Conservation (phyloP, 352 stramenopile species). For the Phytopythium montanum region DNA sequence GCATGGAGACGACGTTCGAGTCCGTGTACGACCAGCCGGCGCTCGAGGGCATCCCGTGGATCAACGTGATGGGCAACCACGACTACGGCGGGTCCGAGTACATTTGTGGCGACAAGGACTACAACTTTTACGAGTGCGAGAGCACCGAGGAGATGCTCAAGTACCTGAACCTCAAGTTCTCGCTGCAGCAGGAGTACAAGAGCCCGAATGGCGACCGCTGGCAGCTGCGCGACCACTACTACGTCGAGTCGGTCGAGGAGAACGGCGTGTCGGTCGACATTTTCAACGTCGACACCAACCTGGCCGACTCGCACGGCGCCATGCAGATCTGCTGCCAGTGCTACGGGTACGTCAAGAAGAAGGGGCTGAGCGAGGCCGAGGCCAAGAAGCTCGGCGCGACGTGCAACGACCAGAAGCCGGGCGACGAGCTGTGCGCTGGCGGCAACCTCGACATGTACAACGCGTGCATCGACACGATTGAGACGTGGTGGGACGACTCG, state of each 20-base stretch:
- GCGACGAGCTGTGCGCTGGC: conserved; percentile 69
- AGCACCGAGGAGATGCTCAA: conserved; percentile 67
- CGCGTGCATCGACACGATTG: conserved; percentile 66
- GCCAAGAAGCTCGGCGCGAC: conserved; percentile 55
- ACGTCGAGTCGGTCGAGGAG: conserved; percentile 73
- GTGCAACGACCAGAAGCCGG: conserved; percentile 64
- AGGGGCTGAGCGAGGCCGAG: conserved; percentile 37
- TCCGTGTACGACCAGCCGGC: conserved; percentile 79
- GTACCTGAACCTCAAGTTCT: conserved; percentile 84
- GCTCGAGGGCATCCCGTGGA: conserved; percentile 75
- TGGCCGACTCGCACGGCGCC: conserved; percentile 78
- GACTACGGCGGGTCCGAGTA: conserved; percentile 83
- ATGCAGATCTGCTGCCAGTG: conserved; percentile 88
- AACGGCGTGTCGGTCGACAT: conserved; percentile 85
- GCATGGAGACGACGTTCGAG: conserved; percentile 85
- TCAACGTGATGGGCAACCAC: conserved; percentile 87
- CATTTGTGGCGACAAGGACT: conserved; percentile 85
- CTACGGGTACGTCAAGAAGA: conserved; percentile 80
- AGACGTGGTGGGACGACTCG: conserved; percentile 78
- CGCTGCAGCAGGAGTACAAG: conserved; percentile 78
- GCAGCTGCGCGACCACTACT: conserved; percentile 84
- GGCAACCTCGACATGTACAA: conserved; percentile 70
- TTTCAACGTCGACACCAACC: conserved; percentile 88
- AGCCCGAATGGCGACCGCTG: conserved; percentile 73
- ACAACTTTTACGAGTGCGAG: conserved; percentile 80